Conservation (phyloP, 257 asterid genomes). For the Parsonsia alboflavescens region DNA sequence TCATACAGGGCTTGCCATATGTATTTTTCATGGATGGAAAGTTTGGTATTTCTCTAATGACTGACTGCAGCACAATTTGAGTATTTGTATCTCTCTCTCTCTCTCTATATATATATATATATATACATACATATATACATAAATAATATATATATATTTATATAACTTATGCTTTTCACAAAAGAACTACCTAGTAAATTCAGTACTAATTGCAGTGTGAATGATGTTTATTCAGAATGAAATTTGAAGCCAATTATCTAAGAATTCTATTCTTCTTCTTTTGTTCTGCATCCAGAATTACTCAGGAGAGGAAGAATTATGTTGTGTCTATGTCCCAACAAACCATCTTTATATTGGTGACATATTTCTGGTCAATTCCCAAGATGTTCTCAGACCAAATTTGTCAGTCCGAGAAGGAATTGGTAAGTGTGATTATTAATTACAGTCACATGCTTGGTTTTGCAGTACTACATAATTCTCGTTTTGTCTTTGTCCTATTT, state of each 20-base stretch:
- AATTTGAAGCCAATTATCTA: neutral
- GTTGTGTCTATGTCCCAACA: slow-evolving; percentile 52
- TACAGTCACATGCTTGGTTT: neutral
- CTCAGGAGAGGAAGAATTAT: slow-evolving; percentile 45
- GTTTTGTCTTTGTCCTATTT: neutral
- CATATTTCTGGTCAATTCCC: slow-evolving; percentile 41
- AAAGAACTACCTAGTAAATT: neutral
- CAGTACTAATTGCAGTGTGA: neutral
- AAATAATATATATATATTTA: too few relatives aligned
- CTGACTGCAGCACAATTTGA: neutral
- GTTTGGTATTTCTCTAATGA: neutral
- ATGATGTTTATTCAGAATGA: neutral
- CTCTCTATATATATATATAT: too few relatives aligned
- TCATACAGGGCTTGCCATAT: neutral
- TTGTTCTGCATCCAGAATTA: slow-evolving; percentile 25
- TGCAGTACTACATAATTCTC: neutral
- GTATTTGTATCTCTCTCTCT: neutral
- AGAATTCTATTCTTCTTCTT: neutral
- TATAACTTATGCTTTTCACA: too few relatives aligned
- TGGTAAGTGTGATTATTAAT: slow-evolving; percentile 27
- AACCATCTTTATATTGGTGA: slow-evolving; percentile 54
- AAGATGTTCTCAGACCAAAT: slow-evolving; percentile 49
- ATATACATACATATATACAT: too few relatives aligned
- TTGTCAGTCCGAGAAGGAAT: slow-evolving; percentile 56
- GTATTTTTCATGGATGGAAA: neutral